Evolutionary conservation across 1,284 basidiomycete species (phyloP).

Genomic region (Boletus albobrunnescens): DNA sequence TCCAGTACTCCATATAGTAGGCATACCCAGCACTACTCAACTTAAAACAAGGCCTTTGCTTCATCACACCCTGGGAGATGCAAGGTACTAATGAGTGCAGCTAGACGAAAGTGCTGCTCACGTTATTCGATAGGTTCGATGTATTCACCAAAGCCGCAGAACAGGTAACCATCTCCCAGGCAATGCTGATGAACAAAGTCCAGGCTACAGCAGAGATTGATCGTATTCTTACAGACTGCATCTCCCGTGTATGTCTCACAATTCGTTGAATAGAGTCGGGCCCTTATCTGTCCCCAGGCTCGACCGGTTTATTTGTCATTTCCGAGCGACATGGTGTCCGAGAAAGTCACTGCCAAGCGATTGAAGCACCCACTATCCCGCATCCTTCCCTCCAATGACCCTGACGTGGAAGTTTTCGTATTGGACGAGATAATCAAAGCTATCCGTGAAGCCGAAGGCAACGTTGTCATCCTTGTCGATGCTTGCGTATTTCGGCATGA

Average conservation of each 20-base stretch:
- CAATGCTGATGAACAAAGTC: conserved; percentile 51
- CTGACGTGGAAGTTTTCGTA: conserved; percentile 66
- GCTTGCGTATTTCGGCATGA: conserved; percentile 84
- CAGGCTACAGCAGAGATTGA: conserved; percentile 76
- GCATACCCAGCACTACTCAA: conserved; percentile 74
- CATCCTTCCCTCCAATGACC: conserved; percentile 49
- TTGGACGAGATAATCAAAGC: conserved; percentile 69
- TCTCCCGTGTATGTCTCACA: conserved; percentile 47
- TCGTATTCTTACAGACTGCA: conserved; percentile 70
- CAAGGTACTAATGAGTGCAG: conserved; percentile 42
- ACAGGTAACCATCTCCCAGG: conserved; percentile 73
- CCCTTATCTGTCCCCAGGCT: conserved; percentile 42
- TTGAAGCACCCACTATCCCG: conserved; percentile 63
- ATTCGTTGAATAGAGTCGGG: neutral
- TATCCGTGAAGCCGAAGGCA: conserved; percentile 58
- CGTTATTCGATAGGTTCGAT: conserved; percentile 50
- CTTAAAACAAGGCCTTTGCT: conserved; percentile 68
- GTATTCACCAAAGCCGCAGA: conserved; percentile 77
- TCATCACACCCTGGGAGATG: conserved; percentile 87
- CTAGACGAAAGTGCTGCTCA: conserved; percentile 6
- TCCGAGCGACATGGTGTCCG: conserved; percentile 79
- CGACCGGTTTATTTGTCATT: conserved; percentile 87
- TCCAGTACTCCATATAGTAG: conserved; percentile 89
- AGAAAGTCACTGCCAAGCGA: conserved; percentile 62
- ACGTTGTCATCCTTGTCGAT: conserved; percentile 82